Percentiles rank a stretch among this genome's conserved stretches.
These are phyloP conservation scores for Blastobotrys parvus DNA, from an alignment of 805 yeast species.

Conservation along the genomic window DNA sequence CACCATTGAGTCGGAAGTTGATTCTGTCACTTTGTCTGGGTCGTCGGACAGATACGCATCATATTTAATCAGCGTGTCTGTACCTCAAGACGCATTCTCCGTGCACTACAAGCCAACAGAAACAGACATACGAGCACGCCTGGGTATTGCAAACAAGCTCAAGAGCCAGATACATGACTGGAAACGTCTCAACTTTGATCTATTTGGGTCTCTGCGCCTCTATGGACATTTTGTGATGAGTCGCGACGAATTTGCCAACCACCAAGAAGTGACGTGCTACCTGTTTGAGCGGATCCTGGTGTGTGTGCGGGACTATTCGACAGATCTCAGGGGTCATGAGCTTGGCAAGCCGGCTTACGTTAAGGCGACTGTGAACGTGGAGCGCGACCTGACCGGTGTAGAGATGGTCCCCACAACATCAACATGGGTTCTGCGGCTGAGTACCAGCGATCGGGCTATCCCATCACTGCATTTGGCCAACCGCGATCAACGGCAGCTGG, in stretches of 20 bases:
- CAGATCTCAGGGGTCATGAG: not conserved
- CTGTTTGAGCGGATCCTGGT: slow-evolving; percentile 12
- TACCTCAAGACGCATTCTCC: not conserved
- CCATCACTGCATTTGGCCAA: slow-evolving; percentile 10
- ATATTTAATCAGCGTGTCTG: not conserved
- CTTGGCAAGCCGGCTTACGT: not conserved
- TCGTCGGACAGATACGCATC: not conserved
- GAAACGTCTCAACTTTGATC: slow-evolving; percentile 5
- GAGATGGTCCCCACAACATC: slow-evolving; percentile 3
- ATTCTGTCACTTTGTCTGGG: not conserved
- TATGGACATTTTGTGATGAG: slow-evolving; percentile 9
- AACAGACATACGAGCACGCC: not conserved
- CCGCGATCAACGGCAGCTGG: slow-evolving; percentile 4
- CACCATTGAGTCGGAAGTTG: not conserved
- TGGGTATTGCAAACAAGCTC: not conserved
- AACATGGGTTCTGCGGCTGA: slow-evolving; percentile 4
- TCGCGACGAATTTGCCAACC: slow-evolving; percentile 8
- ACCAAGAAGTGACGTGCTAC: slow-evolving; percentile 14
- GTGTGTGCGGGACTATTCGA: slow-evolving; percentile 4
- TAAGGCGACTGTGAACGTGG: slow-evolving; percentile 11
- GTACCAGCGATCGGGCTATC: slow-evolving; percentile 4
- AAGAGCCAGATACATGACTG: slow-evolving; percentile 2
- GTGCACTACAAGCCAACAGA: not conserved
- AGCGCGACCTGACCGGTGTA: slow-evolving; percentile 8
- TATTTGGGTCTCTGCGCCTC: slow-evolving; percentile 12